phyloP scores from a whole-genome alignment of 768 basidiomycete species.

The Albatrellus ellisii region DNA sequence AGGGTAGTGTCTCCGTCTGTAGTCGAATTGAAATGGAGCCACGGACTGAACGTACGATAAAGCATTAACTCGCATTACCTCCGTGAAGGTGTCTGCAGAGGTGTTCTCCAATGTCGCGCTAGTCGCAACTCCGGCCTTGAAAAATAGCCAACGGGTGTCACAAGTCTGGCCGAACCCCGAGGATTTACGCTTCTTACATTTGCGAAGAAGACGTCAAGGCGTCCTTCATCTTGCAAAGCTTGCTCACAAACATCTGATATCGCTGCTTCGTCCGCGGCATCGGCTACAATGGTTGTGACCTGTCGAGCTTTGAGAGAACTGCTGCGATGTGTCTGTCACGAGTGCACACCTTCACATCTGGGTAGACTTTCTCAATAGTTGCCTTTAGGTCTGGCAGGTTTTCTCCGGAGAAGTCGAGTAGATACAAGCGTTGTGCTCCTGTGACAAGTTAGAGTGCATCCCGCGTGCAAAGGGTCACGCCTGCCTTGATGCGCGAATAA shows the following conservation, averaged over 20 bases:
- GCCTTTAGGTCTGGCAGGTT: conserved; percentile 62
- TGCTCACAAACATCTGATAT: conserved; percentile 57
- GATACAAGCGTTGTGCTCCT: conserved; percentile 71
- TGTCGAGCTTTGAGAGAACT: conserved; percentile 18
- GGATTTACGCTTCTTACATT: conserved; percentile 41
- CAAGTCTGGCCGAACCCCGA: background rate
- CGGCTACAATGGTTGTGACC: conserved; percentile 69
- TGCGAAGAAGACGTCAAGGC: conserved; percentile 89
- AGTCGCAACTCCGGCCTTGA: conserved; percentile 61
- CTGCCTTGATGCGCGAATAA: conserved; percentile 73
- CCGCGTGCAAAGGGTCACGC: conserved; percentile 4
- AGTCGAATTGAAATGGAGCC: background rate
- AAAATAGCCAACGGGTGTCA: background rate
- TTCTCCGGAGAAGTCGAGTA: conserved; percentile 55
- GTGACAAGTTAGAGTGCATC: conserved; percentile 2
- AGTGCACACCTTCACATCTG: conserved; percentile 61
- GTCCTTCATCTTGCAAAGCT: conserved; percentile 70
- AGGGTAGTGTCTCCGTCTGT: background rate
- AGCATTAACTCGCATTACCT: conserved; percentile 65
- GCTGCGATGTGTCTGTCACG: background rate
- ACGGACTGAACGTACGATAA: conserved; percentile 33
- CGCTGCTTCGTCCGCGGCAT: conserved; percentile 68
- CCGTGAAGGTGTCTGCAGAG: conserved; percentile 54
- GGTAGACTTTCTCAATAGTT: conserved; percentile 52
- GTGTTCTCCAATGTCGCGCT: conserved; percentile 33